phyloP scores from a whole-genome alignment of 2,329 filamentous ascomycete species.

The Exophiala aquamarina region DNA sequence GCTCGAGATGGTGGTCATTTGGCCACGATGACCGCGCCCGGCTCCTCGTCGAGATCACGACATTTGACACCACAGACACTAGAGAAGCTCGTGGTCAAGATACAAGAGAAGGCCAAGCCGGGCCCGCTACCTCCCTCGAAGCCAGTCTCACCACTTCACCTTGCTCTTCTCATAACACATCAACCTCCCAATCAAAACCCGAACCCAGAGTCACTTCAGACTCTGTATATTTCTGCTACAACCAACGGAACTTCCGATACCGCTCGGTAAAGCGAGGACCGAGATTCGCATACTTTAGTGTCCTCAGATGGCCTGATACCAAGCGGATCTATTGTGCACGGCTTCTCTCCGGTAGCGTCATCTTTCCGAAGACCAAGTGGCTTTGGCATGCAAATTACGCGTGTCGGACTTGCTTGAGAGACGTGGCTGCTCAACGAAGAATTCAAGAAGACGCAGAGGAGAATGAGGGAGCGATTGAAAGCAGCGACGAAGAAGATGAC shows the following conservation, averaged over 20 bases:
- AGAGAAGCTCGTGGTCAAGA: constrained; percentile 90
- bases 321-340: constrained; percentile 73
- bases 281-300: constrained; percentile 62
- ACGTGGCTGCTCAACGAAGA: constrained; percentile 68
- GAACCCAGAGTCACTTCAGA: constrained; percentile 43
- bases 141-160: constrained; percentile 39
- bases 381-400: constrained; percentile 4
- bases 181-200: constrained; percentile 39
- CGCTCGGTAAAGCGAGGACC: constrained; percentile 46
- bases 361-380: constrained; percentile 56
- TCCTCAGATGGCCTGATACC: constrained; percentile 57
- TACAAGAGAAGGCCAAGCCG: constrained; percentile 77
- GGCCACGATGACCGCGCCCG: constrained; percentile 18
- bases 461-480: constrained; percentile 61
- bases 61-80: constrained; percentile 92
- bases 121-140: constrained; percentile 54
- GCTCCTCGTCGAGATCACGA: constrained; percentile 63
- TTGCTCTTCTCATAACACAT: constrained; percentile 40
- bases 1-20: constrained; percentile 25
- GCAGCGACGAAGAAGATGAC: constrained; percentile 61
- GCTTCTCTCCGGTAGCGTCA: constrained; percentile 74
- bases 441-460: constrained; percentile 56
- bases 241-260: constrained; percentile 51
- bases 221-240: constrained; percentile 60
- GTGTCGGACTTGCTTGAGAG: constrained; percentile 78